Conservation (phyloP, 1,284 basidiomycete genomes). For the Fomitopsis betulina region DNA sequence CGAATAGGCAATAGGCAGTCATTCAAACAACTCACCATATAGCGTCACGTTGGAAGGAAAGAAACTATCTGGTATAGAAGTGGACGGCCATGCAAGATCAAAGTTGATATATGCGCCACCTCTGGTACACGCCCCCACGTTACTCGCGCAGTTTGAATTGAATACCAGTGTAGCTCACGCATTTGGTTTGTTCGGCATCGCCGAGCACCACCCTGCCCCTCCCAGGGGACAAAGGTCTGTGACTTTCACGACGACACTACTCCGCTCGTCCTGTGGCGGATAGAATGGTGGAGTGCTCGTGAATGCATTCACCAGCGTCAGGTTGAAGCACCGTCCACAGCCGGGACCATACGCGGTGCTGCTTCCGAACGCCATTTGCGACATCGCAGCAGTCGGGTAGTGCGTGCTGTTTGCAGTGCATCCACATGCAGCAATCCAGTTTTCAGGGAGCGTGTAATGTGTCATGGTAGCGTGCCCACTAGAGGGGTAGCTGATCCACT, state of each 20-base stretch:
- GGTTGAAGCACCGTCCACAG: conserved; percentile 73
- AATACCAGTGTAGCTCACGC: conserved; percentile 22
- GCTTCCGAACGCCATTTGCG: conserved; percentile 72
- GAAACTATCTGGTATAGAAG: conserved; percentile 63
- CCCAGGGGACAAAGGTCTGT: conserved; percentile 70
- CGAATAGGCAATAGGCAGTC: not conserved
- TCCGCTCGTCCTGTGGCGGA: conserved; percentile 42
- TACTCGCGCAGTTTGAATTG: not conserved
- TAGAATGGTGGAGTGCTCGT: conserved; percentile 63
- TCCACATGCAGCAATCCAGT: conserved; percentile 56
- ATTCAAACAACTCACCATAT: conserved; percentile 39
- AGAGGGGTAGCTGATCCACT: conserved; percentile 55
- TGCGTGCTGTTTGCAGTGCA: conserved; percentile 65
- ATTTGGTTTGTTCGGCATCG: conserved; percentile 53
- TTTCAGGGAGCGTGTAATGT: conserved; percentile 34
- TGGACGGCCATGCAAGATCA: conserved; percentile 71
- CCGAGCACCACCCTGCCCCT: conserved; percentile 61
- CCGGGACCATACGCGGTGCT: conserved; percentile 67
- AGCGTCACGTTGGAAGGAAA: conserved; percentile 64
- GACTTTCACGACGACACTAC: conserved; percentile 66
- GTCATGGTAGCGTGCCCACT: conserved; percentile 28
- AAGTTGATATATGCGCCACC: conserved; percentile 69
- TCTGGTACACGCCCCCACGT: conserved; percentile 27
- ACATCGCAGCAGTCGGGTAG: conserved; percentile 74
- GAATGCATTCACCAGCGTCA: conserved; percentile 68